Percentiles rank a stretch among this genome's conserved stretches.
These are phyloP conservation scores for Podaxis sp. DNA, from an alignment of 768 basidiomycete genomes.

Conservation along the genomic window DNA sequence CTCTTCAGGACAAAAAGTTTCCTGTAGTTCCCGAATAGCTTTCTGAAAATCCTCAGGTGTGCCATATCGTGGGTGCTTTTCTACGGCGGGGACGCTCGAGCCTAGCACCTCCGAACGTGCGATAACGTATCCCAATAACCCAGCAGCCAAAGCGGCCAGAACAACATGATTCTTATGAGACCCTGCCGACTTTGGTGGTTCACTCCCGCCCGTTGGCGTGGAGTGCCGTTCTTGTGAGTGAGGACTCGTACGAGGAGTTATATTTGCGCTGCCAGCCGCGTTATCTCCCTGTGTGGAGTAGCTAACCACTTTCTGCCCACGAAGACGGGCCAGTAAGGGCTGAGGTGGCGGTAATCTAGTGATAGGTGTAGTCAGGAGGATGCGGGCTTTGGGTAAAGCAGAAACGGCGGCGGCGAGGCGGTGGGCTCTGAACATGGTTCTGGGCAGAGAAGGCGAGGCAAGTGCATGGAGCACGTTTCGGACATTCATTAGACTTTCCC, in stretches of 20 bases:
- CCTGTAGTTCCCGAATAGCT: slow-evolving; percentile 50
- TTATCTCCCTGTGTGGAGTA: background rate
- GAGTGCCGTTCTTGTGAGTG: background rate
- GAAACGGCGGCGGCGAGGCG: background rate
- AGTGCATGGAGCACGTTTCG: background rate
- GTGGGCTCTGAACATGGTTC: background rate
- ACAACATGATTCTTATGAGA: background rate
- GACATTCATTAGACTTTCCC: background rate
- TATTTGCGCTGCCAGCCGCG: background rate
- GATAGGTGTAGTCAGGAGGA: background rate
- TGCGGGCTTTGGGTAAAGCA: background rate
- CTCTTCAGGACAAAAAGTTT: slow-evolving; percentile 30
- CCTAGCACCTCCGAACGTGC: background rate
- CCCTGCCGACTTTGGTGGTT: background rate
- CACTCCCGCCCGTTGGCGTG: too few species aligned
- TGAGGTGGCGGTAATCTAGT: background rate
- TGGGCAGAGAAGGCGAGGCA: background rate
- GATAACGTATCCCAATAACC: background rate
- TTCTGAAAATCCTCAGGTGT: slow-evolving; percentile 48
- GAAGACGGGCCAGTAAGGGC: background rate
- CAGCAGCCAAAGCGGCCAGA: background rate
- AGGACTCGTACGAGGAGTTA: background rate
- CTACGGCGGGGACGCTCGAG: background rate
- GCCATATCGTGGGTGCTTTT: slow-evolving; percentile 39
- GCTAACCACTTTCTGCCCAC: background rate